These are phyloP conservation scores for Sungouiella thailandica DNA, from an alignment of 805 yeast genomes.

Conservation along the genomic window DNA sequence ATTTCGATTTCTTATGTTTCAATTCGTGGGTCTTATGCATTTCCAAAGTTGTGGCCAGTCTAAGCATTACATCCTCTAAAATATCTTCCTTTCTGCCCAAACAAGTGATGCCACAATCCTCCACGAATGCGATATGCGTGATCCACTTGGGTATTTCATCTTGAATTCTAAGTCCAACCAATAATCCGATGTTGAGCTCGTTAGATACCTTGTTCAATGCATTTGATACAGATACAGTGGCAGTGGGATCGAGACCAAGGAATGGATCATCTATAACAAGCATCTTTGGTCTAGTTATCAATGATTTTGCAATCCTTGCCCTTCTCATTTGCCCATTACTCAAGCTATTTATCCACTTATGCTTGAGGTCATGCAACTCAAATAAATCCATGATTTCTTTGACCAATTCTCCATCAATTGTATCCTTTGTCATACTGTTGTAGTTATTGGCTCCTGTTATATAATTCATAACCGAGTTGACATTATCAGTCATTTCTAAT, in stretches of 20 bases:
- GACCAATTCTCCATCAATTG: conserved; percentile 32
- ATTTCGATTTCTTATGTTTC: neutral
- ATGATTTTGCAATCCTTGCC: conserved; percentile 75
- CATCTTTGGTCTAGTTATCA: conserved; percentile 60
- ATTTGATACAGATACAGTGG: conserved; percentile 54
- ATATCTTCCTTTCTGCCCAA: conserved; percentile 42
- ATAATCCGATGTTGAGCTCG: conserved; percentile 47
- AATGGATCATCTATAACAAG: conserved; percentile 88
- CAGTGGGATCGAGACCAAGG: conserved; percentile 80
- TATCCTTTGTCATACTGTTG: conserved; percentile 27
- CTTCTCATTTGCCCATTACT: conserved; percentile 94
- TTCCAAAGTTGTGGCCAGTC: neutral
- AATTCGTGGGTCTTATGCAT: neutral
- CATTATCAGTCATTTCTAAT: conserved; percentile 51
- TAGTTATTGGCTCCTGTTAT: conserved; percentile 57
- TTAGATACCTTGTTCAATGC: conserved; percentile 36
- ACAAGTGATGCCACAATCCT: conserved; percentile 43
- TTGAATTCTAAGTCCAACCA: conserved; percentile 72
- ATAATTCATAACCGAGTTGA: conserved; percentile 49
- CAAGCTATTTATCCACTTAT: conserved; percentile 78
- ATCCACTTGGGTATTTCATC: conserved; percentile 80
- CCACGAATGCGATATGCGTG: conserved; percentile 60
- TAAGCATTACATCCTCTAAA: neutral
- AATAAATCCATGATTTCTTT: conserved; percentile 44
- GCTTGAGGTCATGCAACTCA: conserved; percentile 50